Base-by-base conservation (phyloP, 177 flowering plant genomes). In the Vitis hybrid region DNA sequence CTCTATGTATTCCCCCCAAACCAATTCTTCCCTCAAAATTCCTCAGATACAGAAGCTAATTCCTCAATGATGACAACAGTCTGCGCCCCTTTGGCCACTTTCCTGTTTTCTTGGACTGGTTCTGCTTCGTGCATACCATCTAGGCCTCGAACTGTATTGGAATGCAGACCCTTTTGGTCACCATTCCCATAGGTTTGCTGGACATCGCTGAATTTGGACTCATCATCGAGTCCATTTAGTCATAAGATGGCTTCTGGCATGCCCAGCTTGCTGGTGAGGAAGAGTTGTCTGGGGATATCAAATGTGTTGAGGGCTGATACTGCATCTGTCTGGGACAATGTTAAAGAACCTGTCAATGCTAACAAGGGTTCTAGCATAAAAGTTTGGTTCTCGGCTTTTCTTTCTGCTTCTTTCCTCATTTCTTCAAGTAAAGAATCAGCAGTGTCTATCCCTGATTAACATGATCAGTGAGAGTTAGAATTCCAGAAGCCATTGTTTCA, bases 231-330 rank as follows among this genome's bases (percentile, higher is more conserved):
- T 75, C 72, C 79, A 75, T 80, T 15, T 71, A 85, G 88, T 91
- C 93, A 93, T 87, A 90, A 86, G 84, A 91, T 88, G 52, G 88
- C 87, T 66, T 90, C 92, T 56, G 85, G 85, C 32, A 85, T 64
- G 24, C 84, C 85, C 12, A 87, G 68, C 65, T 88, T 87, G 54
- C 88, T 78, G 58, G 75, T 84, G 17, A 84, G 81, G 69, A 81
- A 88, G 18, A 83, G 72, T 57, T 80, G 92, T 46, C 77, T 81
- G 5, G 88, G 82, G 1, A 84, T 69, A 17, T 90, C 93, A 60
- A 86, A 91, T 72, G 91, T 91, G 73, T 84, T 88, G 10, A 82
- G 80, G 60, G 73, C 64, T 11, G 92, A 79, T 8, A 81, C 86
- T 8, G 84, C 64, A 2, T 86, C 94, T 11, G 82, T 62, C 56